phyloP scores from a whole-genome alignment of 768 basidiomycete species.

The Collybiopsis confluens region DNA sequence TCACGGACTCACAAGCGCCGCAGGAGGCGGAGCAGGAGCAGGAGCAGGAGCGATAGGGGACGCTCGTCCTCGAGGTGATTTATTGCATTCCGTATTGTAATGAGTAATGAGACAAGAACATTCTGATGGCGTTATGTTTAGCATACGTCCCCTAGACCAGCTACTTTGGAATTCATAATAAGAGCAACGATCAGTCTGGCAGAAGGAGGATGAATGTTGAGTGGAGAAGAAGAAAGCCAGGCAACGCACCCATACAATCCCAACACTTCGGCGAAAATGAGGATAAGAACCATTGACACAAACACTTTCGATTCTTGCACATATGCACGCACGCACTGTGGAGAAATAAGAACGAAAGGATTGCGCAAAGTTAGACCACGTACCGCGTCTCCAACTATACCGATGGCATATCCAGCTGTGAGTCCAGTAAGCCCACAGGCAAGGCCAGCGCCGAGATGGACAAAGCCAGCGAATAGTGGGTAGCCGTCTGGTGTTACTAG shows the following conservation, averaged over 20 bases:
- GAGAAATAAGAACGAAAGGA: constrained; percentile 7
- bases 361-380: constrained; percentile 23
- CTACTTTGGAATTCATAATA: constrained; percentile 82
- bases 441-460: constrained; percentile 89
- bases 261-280: constrained; percentile 89
- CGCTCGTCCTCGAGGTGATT: constrained; percentile 12
- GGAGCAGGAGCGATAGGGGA: constrained; percentile 9
- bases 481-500: constrained; percentile 67
- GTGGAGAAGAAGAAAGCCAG: background rate
- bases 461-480: constrained; percentile 81
- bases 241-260: constrained; percentile 75
- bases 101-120: background rate
- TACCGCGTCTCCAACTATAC: constrained; percentile 90
- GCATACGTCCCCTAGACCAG: constrained; percentile 25
- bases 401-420: constrained; percentile 93
- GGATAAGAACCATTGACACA: constrained; percentile 93
- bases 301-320: constrained; percentile 89
- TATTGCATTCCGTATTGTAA: background rate
- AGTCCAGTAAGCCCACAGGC: constrained; percentile 90
- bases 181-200: constrained; percentile 79
- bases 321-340: constrained; percentile 85
- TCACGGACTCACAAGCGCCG: background rate
- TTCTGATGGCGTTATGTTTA: background rate
- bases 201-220: background rate
- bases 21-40: background rate